A percentile compares a stretch with the other conserved stretches of the same genome.
Conservation (phyloP, 306 rosid species). For the Dalbergia cultrata region DNA sequence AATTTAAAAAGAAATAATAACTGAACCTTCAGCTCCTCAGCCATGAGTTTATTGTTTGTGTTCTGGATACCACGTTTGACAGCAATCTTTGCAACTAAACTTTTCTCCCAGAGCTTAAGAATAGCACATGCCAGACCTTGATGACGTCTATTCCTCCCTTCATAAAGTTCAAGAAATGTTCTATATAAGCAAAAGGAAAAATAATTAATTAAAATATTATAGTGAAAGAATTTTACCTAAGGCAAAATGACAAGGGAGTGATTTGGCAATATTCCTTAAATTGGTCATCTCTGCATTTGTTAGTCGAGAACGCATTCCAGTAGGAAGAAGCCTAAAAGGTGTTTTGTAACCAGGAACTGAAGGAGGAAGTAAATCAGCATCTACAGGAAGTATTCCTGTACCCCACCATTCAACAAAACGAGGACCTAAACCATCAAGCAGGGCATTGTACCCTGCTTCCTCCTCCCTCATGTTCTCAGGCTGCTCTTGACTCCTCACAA, state of each 20-base stretch:
- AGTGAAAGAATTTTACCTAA: slow-evolving; percentile 67
- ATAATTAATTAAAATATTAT: slow-evolving; percentile 23
- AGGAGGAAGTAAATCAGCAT: slow-evolving; percentile 91
- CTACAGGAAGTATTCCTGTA: slow-evolving; percentile 91
- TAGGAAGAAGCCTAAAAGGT: slow-evolving; percentile 94
- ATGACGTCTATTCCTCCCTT: slow-evolving; percentile 97
- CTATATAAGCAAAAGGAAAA: slow-evolving; percentile 40
- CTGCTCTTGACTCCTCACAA: slow-evolving; percentile 45
- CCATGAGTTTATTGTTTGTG: slow-evolving; percentile 96
- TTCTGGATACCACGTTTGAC: slow-evolving; percentile 98
- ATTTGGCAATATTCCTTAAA: slow-evolving; percentile 76
- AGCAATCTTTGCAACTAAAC: slow-evolving; percentile 88
- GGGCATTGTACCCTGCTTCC: slow-evolving; percentile 79
- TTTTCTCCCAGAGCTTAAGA: slow-evolving; percentile 93
- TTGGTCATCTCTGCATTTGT: slow-evolving; percentile 94
- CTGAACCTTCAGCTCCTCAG: slow-evolving; percentile 87
- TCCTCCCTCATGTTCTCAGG: slow-evolving; percentile 68
- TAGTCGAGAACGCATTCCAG: slow-evolving; percentile 90
- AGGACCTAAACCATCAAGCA: slow-evolving; percentile 91
- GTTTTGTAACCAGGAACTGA: slow-evolving; percentile 87
- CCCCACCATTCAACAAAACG: slow-evolving; percentile 99
- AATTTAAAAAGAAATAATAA: neutral
- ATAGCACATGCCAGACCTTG: slow-evolving; percentile 94
- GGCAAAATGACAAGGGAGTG: slow-evolving; percentile 96
- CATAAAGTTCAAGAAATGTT: slow-evolving; percentile 39